Evolutionary conservation across 75 land plant genomes (phyloP).

Genomic region (Pinus albicaulis): DNA sequence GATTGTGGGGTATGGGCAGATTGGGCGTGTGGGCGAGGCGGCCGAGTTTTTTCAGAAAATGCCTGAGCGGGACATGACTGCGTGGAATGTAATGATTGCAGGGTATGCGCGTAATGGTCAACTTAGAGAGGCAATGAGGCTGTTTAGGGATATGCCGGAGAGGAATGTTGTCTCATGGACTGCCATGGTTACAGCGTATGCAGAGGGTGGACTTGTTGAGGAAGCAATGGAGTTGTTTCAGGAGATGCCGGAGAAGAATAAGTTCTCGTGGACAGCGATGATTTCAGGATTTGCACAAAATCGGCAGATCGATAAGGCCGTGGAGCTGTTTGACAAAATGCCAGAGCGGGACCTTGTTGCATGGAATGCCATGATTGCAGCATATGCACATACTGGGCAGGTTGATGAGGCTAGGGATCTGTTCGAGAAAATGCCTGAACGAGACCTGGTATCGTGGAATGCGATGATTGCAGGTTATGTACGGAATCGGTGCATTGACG

Average conservation of each 20-base stretch:
- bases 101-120: conserved; percentile 13
- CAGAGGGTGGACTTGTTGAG: conserved; percentile 26
- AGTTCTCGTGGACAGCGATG: conserved; percentile 17
- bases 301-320: conserved; percentile 7
- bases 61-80: conserved; percentile 17
- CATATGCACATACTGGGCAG: conserved; percentile 3
- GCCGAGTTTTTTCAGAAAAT: conserved; percentile 44
- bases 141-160: conserved; percentile 24
- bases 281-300: conserved; percentile 13
- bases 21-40: conserved; percentile 38
- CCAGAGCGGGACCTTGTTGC: conserved; percentile 6
- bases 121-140: conserved; percentile 4
- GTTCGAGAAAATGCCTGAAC: neutral
- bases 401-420: too few relatives aligned
- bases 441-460: conserved; percentile 7
- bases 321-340: neutral
- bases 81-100: conserved; percentile 24
- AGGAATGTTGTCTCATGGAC: conserved; percentile 22
- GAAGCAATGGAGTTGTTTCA: conserved; percentile 24
- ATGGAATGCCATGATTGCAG: conserved; percentile 18
- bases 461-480: conserved; percentile 9
- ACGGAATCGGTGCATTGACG: neutral
- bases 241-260: conserved; percentile 18
- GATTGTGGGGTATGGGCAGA: conserved; percentile 22
- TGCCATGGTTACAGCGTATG: conserved; percentile 61